Base-by-base conservation (phyloP, 495 filamentous ascomycete species). In the Trypethelium eluteriae region DNA sequence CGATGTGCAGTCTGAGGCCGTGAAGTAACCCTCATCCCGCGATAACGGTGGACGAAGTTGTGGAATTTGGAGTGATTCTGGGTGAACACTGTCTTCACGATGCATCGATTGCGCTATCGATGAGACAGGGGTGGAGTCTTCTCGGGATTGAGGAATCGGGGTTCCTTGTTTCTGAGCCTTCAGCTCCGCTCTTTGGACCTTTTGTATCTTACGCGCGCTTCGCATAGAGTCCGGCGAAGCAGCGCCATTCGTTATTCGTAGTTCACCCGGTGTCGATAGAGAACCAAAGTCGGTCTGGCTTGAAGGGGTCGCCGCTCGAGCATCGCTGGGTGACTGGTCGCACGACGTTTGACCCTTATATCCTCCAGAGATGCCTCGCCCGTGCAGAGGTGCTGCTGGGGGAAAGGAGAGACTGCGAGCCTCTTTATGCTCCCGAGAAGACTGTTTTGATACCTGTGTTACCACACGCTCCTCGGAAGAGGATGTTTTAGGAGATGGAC, bases 221-320 rank as follows among this genome's bases (percentile, higher is more conserved):
- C 32, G 53, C 53, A 35, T 74, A 12, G 76, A 72, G 18, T 76
- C 75, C 16, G 77, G 77, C 5, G 77, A 77, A 10, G 76, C 69
- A 9, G 73, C 71, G 10, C 77, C 77, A 62, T 79, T 79, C 18
- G 75, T 78, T 12, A 79, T 70, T 16, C 69, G 64, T 2, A 79
- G 69, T 1, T 75, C 75, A n/a, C 77, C 77, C 38, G 73, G 72
- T 50, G 71, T 64, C 18, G 53, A 34, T 32, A 59, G 14, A 36
- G 7, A 35, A 36, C 53, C 53, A 59, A 59, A 59, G 32, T 59
- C 53, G 5, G 53, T 59, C 53, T 59, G 25, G 18, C 53, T 59
- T 59, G 53, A 59, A 34, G 53, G 53, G 7, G 53, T 59, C 10
- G 53, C 3, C 34, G 53, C 53, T 59, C 53, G 11, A 59, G 34